Evolutionary conservation across 257 asterid species (phyloP).

Genomic region (Ajuga chamaepitys): DNA sequence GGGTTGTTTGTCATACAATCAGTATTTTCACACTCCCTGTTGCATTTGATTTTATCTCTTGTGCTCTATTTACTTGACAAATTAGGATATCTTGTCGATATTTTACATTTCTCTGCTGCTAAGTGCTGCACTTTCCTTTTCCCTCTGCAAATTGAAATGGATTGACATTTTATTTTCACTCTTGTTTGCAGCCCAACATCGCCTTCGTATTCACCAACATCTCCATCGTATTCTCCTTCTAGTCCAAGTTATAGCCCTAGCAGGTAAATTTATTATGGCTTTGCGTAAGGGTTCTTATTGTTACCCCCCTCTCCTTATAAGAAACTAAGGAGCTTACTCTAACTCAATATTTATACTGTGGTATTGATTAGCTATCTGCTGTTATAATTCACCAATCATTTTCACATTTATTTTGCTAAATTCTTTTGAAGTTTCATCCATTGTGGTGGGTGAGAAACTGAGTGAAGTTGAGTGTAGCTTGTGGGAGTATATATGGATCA

Average conservation of each 20-base stretch:
- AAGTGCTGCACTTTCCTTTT: background rate
- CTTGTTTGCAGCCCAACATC: conserved; percentile 86
- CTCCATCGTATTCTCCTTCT: conserved; percentile 91
- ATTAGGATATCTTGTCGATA: background rate
- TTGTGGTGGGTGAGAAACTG: background rate
- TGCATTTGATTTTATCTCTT: background rate
- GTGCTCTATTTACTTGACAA: background rate
- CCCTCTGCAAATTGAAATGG: background rate
- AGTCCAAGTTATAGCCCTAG: conserved; percentile 95
- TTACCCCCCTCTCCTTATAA: background rate
- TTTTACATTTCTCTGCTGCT: background rate
- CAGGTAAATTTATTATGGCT: conserved; percentile 47
- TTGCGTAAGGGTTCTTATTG: background rate
- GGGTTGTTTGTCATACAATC: background rate
- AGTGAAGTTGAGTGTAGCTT: background rate
- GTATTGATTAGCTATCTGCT: background rate
- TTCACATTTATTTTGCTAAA: background rate
- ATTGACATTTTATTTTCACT: conserved; percentile 12
- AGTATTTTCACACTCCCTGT: background rate
- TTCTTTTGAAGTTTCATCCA: background rate
- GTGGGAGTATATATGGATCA: background rate
- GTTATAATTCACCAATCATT: no score
- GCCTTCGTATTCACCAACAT: conserved; percentile 88
- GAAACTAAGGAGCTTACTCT: background rate
- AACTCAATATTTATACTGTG: background rate